Conservation (phyloP, 371 early-diverging fungal genomes). For the Lichtheimia corymbifera region DNA sequence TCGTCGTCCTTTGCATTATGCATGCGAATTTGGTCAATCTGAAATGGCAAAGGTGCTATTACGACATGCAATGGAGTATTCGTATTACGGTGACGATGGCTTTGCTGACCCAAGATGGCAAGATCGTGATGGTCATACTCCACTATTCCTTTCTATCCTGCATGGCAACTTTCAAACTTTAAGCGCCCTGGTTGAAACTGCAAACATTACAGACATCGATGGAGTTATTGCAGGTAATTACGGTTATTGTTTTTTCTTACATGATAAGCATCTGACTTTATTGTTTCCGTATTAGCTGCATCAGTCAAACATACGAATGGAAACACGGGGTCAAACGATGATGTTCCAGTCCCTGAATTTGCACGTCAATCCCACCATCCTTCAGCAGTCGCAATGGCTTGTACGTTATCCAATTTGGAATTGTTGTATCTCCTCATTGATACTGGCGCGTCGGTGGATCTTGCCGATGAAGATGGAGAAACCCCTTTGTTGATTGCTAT, state of each 20-base stretch:
- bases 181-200: slow-evolving; percentile 57
- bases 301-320: slow-evolving; percentile 1
- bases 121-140: slow-evolving; percentile 69
- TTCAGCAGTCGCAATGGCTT: slow-evolving; percentile 60
- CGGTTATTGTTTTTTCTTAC: background rate
- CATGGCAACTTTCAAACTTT: slow-evolving; percentile 59
- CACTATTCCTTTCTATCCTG: slow-evolving; percentile 68
- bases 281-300: slow-evolving; percentile 2
- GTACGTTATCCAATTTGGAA: slow-evolving; percentile 50
- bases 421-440: slow-evolving; percentile 51
- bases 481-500: slow-evolving; percentile 62
- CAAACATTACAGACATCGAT: slow-evolving; percentile 53
- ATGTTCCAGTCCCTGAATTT: slow-evolving; percentile 33
- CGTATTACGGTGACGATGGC: slow-evolving; percentile 40
- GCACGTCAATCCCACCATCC: slow-evolving; percentile 38
- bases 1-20: slow-evolving; percentile 69
- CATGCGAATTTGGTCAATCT: slow-evolving; percentile 57
- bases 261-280: background rate
- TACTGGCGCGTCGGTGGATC: slow-evolving; percentile 53
- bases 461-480: slow-evolving; percentile 67
- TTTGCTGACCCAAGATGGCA: slow-evolving; percentile 55
- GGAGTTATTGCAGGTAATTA: slow-evolving; percentile 28
- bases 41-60: slow-evolving; percentile 48
- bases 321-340: background rate
- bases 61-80: slow-evolving; percentile 43